phyloP scores from a whole-genome alignment of 202 grass and related monocot genomes.

The Musa balbisiana region DNA sequence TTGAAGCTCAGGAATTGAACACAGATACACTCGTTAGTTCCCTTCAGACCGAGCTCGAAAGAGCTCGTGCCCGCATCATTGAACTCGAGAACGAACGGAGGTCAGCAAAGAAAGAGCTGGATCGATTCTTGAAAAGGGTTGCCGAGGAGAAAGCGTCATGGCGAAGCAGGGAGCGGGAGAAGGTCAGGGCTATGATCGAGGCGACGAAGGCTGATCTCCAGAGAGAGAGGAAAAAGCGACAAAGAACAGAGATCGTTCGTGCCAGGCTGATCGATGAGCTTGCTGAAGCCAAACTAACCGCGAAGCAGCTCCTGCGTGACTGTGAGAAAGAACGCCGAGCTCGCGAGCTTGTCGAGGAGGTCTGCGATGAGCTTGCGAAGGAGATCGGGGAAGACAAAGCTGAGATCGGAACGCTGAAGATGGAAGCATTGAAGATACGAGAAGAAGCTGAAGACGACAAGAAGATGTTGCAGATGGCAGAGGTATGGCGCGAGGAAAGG shows the following conservation, averaged over 20 bases:
- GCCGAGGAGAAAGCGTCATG: constrained; percentile 77
- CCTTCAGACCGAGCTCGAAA: constrained; percentile 53
- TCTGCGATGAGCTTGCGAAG: constrained; percentile 77
- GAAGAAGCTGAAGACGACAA: constrained; percentile 89
- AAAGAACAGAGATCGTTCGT: constrained; percentile 57
- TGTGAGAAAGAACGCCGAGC: constrained; percentile 81
- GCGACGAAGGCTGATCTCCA: constrained; percentile 61
- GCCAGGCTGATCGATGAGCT: constrained; percentile 61
- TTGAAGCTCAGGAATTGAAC: constrained; percentile 25
- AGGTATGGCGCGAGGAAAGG: constrained; percentile 98
- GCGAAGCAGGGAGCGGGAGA: constrained; percentile 73
- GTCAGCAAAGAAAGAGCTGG: constrained; percentile 71
- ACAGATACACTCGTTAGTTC: constrained; percentile 39
- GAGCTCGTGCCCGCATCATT: constrained; percentile 40
- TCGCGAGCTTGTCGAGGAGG: constrained; percentile 86
- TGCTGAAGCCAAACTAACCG: constrained; percentile 49
- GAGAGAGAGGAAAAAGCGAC: constrained; percentile 61
- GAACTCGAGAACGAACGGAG: constrained; percentile 65
- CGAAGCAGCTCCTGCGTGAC: constrained; percentile 57
- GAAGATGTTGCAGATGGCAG: constrained; percentile 94
- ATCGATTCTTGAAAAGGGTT: constrained; percentile 57
- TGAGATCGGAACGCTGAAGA: constrained; percentile 74
- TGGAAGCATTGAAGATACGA: constrained; percentile 60
- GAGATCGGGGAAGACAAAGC: constrained; percentile 87
- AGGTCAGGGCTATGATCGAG: constrained; percentile 57